These are phyloP conservation scores for Diplocarpon mali DNA, from an alignment of 2,329 filamentous ascomycete species.

Conservation along the genomic window DNA sequence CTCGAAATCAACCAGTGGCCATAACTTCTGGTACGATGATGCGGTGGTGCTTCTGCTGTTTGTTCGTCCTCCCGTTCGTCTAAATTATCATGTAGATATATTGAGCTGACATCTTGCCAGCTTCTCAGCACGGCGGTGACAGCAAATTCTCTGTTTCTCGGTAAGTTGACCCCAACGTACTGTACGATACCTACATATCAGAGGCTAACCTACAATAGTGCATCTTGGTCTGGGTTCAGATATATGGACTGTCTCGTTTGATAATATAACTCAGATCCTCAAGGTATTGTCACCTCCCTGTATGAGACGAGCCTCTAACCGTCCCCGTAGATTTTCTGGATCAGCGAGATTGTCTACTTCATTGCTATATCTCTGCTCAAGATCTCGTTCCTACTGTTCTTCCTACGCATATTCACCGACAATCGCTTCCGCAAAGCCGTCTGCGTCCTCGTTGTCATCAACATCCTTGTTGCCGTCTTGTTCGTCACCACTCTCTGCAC, in stretches of 20 bases:
- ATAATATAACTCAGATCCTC: conserved; percentile 27
- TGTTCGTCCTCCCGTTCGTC: neutral
- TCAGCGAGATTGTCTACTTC: conserved; percentile 37
- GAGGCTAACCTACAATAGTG: too few relatives aligned
- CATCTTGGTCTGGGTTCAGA: conserved; percentile 10
- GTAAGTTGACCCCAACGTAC: too few relatives aligned
- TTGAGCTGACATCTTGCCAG: too few relatives aligned
- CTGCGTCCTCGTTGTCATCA: too few relatives aligned
- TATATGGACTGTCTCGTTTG: conserved; percentile 10
- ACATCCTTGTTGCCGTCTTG: too few relatives aligned
- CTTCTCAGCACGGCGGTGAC: too few relatives aligned
- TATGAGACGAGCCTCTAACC: neutral
- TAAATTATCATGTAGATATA: neutral
- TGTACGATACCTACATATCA: too few relatives aligned
- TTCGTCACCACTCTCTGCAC: too few relatives aligned
- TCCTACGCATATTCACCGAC: too few relatives aligned
- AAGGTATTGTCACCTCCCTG: conserved; percentile 18
- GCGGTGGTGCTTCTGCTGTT: conserved; percentile 1
- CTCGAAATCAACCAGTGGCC: conserved; percentile 2
- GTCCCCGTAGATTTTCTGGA: conserved; percentile 27
- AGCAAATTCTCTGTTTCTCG: too few relatives aligned
- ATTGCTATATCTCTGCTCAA: conserved; percentile 37
- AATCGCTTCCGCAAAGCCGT: too few relatives aligned
- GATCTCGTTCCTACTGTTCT: conserved; percentile 40
- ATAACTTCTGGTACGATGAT: conserved; percentile 5